Percentiles rank a stretch among this genome's conserved stretches.
Conservation (phyloP, 768 basidiomycete genomes). For the Peribolospora kevripleyi region DNA sequence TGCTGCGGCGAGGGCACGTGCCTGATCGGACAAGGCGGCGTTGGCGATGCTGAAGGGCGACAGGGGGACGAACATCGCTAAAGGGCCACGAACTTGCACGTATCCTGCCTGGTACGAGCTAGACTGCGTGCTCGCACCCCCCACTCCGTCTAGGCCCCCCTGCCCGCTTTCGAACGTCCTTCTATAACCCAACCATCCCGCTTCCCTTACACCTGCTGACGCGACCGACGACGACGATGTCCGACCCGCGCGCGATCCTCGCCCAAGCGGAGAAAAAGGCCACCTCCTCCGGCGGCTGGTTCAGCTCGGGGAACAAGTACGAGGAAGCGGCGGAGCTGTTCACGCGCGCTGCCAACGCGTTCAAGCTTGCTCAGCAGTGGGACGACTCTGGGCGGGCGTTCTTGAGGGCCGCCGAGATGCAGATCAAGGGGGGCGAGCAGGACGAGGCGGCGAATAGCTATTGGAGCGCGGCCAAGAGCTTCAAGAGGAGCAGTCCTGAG, state of each 20-base stretch:
- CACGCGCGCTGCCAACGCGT: conserved; percentile 68
- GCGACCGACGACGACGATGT: conserved; percentile 27
- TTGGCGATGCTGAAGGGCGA: no score
- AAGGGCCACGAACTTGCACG: no score
- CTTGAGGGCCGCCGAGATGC: conserved; percentile 78
- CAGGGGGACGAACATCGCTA: no score
- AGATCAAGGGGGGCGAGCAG: conserved; percentile 58
- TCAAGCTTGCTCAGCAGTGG: conserved; percentile 60
- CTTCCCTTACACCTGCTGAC: no score
- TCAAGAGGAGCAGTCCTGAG: conserved; percentile 68
- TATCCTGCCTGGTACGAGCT: no score
- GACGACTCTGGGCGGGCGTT: conserved; percentile 81
- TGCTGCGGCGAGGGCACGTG: no score
- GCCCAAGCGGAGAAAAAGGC: conserved; percentile 88
- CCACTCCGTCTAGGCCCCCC: no score
- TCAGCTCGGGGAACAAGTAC: conserved; percentile 52
- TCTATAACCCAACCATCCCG: no score
- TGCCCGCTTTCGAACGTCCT: no score
- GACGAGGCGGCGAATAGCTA: conserved; percentile 96
- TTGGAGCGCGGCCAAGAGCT: conserved; percentile 95
- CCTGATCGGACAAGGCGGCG: no score
- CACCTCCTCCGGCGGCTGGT: conserved; percentile 23
- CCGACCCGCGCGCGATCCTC: conserved; percentile 45
- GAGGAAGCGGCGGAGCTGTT: conserved; percentile 93
- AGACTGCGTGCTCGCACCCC: no score